Conservation (phyloP, 139 green algal species). For the Yamagishiella unicocca region DNA sequence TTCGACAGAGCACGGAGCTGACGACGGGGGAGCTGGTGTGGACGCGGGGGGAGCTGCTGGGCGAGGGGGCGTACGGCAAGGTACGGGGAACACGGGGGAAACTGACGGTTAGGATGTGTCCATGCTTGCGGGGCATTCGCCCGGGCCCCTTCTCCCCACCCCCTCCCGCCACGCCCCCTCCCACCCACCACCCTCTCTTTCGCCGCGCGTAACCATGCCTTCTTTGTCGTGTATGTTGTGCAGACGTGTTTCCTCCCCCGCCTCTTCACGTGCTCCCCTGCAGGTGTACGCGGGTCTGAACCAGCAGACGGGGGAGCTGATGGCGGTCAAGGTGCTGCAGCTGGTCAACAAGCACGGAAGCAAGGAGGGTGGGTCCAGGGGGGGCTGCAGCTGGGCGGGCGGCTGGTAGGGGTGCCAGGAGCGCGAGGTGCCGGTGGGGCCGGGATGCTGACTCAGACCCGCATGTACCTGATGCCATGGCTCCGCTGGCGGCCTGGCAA, state of each 20-base stretch:
- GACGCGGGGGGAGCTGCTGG: constrained; percentile 89
- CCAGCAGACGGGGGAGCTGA: constrained; percentile 90
- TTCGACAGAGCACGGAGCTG: constrained; percentile 47
- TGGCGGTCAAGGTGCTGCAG: constrained; percentile 92
- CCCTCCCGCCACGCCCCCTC: too few species aligned
- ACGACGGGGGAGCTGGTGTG: constrained; percentile 75
- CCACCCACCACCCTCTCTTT: not conserved
- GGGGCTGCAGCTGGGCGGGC: too few species aligned
- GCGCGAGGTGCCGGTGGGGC: too few species aligned
- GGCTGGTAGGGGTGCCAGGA: too few species aligned
- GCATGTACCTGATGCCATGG: too few species aligned
- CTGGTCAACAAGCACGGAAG: constrained; percentile 45
- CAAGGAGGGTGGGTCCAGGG: constrained; percentile 41
- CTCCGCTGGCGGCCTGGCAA: too few species aligned
- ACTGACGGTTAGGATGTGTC: too few species aligned
- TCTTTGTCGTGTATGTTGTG: not conserved
- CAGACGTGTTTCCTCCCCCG: too few species aligned
- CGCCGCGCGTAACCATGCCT: not conserved
- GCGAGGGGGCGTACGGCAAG: constrained; percentile 83
- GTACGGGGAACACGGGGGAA: too few species aligned
- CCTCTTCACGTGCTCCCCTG: not conserved
- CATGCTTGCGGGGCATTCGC: too few species aligned
- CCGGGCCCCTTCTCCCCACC: too few species aligned
- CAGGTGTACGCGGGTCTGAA: constrained; percentile 92
- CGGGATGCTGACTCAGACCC: too few species aligned